A percentile compares a stretch with the other conserved stretches of the same genome.
phyloP scores from a whole-genome alignment of 805 yeast species.

The Ogataea henricii region DNA sequence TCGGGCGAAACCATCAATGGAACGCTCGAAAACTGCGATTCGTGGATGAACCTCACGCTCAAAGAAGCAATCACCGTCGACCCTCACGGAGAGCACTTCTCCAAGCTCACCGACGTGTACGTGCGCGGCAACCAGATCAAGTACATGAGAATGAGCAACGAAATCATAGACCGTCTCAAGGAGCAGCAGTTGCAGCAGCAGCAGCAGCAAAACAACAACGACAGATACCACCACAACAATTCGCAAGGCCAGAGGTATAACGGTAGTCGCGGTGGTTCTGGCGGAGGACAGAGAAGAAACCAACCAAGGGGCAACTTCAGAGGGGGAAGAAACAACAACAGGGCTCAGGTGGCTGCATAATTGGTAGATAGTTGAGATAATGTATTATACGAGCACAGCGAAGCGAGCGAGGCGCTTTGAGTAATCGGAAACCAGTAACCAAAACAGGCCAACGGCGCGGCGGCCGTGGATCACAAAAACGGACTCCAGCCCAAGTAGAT shows the following conservation, averaged over 20 bases:
- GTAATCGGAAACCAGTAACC: no score
- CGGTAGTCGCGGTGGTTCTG: constrained; percentile 13
- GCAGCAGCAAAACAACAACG: constrained; percentile 31
- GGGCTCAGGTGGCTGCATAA: constrained; percentile 9
- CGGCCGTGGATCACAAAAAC: constrained; percentile 47
- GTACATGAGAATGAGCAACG: constrained; percentile 73
- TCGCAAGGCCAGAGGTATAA: constrained; percentile 19
- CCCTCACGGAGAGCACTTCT: constrained; percentile 59
- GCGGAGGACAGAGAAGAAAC: constrained; percentile 28
- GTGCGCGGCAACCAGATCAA: constrained; percentile 85
- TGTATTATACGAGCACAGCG: background rate
- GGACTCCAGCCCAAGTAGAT: constrained; percentile 88
- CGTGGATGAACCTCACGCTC: constrained; percentile 93
- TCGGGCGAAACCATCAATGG: constrained; percentile 91
- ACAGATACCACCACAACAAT: constrained; percentile 26
- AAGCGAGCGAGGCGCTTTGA: background rate
- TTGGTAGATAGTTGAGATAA: background rate
- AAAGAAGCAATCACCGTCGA: constrained; percentile 71
- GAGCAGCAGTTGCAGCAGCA: constrained; percentile 54
- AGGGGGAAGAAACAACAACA: constrained; percentile 14
- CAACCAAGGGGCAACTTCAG: constrained; percentile 16
- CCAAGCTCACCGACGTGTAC: constrained; percentile 71
- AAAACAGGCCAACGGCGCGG: no score
- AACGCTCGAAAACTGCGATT: constrained; percentile 79
- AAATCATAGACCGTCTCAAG: constrained; percentile 72